Conservation (phyloP, 371 early-diverging fungal genomes). For the Mortierella sp. region DNA sequence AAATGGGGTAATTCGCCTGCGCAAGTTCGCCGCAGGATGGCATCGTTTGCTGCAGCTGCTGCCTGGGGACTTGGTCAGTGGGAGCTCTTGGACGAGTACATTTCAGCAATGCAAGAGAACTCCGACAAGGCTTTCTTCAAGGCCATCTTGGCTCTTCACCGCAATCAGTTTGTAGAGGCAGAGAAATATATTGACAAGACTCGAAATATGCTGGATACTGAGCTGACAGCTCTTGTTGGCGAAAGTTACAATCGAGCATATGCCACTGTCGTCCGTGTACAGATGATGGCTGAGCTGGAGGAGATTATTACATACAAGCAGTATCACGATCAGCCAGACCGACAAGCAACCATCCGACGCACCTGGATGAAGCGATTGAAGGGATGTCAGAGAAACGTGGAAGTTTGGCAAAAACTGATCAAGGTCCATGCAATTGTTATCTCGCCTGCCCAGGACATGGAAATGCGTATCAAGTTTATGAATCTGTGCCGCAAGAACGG, state of each 20-base stretch:
- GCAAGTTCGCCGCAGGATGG: slow-evolving; percentile 75
- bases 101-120: slow-evolving; percentile 83
- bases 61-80: slow-evolving; percentile 96
- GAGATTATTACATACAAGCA: slow-evolving; percentile 95
- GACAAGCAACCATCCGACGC: slow-evolving; percentile 82
- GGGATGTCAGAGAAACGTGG: slow-evolving; percentile 95
- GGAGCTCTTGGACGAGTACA: slow-evolving; percentile 93
- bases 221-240: slow-evolving; percentile 89
- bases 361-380: slow-evolving; percentile 92
- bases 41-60: slow-evolving; percentile 93
- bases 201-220: slow-evolving; percentile 90
- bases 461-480: slow-evolving; percentile 96
- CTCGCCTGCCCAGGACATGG: slow-evolving; percentile 92
- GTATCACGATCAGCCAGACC: slow-evolving; percentile 83
- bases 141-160: slow-evolving; percentile 90
- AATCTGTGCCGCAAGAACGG: slow-evolving; percentile 95
- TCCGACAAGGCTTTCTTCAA: slow-evolving; percentile 83
- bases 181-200: slow-evolving; percentile 84
- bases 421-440: slow-evolving; percentile 92
- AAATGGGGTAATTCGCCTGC: slow-evolving; percentile 79
- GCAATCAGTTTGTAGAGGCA: slow-evolving; percentile 85
- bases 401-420: slow-evolving; percentile 95
- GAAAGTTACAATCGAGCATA: slow-evolving; percentile 98
- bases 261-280: slow-evolving; percentile 85
- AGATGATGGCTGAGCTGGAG: slow-evolving; percentile 97